Conservation (phyloP, 441 rosid genomes). For the Erodium texanum region DNA sequence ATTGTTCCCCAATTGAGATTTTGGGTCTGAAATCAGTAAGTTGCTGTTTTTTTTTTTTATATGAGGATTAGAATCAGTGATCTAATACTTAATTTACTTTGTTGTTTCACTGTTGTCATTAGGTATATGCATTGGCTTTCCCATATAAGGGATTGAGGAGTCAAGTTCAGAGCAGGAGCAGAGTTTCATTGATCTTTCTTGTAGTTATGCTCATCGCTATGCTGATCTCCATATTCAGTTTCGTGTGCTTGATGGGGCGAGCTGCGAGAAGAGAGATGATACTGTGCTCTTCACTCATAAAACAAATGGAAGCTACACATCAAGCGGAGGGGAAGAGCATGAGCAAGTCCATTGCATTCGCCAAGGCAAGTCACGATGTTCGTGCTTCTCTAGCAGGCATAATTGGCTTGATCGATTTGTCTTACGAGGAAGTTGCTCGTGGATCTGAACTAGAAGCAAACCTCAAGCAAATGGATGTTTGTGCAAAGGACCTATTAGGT, state of each 20-base stretch:
- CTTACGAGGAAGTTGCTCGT: conserved; percentile 30
- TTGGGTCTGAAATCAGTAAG: conserved; percentile 34
- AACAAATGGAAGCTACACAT: conserved; percentile 71
- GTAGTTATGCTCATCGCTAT: conserved; percentile 19
- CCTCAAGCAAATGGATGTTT: conserved; percentile 37
- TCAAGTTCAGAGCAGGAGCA: conserved; percentile 15
- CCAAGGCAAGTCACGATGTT: conserved; percentile 74
- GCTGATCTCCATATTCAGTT: conserved; percentile 22
- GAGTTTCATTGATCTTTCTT: conserved; percentile 23
- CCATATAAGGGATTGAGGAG: conserved; percentile 27
- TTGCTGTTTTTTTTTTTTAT: not conserved
- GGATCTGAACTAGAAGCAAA: conserved; percentile 33
- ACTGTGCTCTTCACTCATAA: conserved; percentile 40
- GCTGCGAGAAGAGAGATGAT: conserved; percentile 39
- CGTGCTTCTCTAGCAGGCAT: conserved; percentile 58
- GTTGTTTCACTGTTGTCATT: not conserved
- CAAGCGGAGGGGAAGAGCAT: conserved; percentile 75
- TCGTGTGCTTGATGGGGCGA: conserved; percentile 29
- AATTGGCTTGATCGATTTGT: conserved; percentile 41
- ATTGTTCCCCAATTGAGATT: conserved; percentile 30
- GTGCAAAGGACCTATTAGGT: conserved; percentile 57
- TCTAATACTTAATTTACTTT: not conserved
- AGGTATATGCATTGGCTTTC: conserved; percentile 49
- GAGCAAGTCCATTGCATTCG: conserved; percentile 67
- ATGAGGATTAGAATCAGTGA: no score